Conservation (phyloP, 2,329 filamentous ascomycete genomes). For the Clarireedia sp. region DNA sequence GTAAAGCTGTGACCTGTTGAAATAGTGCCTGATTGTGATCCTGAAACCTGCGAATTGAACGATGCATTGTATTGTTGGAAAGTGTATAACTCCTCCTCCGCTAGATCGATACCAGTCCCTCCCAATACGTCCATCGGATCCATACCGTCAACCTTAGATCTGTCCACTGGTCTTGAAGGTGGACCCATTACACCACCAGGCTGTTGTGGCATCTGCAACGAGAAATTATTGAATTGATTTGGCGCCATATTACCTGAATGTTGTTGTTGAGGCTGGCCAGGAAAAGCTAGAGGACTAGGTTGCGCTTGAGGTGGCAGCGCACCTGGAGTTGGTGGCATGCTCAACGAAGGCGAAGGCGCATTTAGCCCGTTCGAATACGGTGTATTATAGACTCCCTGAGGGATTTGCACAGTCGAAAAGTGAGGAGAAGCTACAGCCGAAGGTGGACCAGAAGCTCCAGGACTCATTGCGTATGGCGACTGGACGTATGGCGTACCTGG, state of each 20-base stretch:
- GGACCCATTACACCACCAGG: slow-evolving; percentile 44
- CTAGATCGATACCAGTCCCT: slow-evolving; percentile 78
- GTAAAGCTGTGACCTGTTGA: slow-evolving; percentile 41
- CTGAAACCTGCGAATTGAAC: slow-evolving; percentile 36
- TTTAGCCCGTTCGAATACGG: slow-evolving; percentile 28
- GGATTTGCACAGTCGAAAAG: slow-evolving; percentile 26
- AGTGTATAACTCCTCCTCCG: slow-evolving; percentile 77
- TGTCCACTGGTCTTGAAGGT: slow-evolving; percentile 53
- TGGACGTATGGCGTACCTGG: slow-evolving; percentile 54
- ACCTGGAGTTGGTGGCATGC: slow-evolving; percentile 22
- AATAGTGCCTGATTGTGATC: slow-evolving; percentile 34
- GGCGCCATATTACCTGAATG: slow-evolving; percentile 7
- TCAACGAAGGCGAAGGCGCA: slow-evolving; percentile 19
- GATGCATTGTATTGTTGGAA: slow-evolving; percentile 56
- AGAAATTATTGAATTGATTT: slow-evolving; percentile 12
- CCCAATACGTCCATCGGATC: slow-evolving; percentile 78
- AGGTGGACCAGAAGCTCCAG: slow-evolving; percentile 29
- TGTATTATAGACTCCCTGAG: slow-evolving; percentile 26
- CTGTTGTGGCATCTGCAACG: slow-evolving; percentile 30
- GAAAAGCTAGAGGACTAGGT: slow-evolving; percentile 20
- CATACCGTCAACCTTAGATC: slow-evolving; percentile 49
- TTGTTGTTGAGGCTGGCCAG: slow-evolving; percentile 12
- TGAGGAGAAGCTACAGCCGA: slow-evolving; percentile 26
- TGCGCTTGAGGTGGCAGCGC: slow-evolving; percentile 24
- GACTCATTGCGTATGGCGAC: slow-evolving; percentile 43